Evolutionary conservation across 2,329 filamentous ascomycete genomes (phyloP), one percentile per base, ranked within the genome.

Genomic region (Meredithiella fracta): DNA sequence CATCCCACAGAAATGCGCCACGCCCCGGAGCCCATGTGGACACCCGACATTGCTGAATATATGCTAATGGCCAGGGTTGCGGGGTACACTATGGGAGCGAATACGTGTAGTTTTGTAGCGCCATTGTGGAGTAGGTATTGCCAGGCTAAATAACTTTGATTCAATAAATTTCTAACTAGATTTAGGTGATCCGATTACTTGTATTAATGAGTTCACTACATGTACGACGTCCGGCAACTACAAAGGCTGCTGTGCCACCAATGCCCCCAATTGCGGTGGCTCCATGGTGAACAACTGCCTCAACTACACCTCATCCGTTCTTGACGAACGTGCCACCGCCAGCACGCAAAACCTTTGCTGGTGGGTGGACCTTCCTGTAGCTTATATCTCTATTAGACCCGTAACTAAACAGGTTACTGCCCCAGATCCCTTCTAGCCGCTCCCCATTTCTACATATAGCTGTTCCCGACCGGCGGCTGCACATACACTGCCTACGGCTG

Each of bases 261-360:
- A 62, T 50, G 57, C 63, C 11, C 54, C 60, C 11, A 26, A 38
- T 26, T 69, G 67, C 53, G 62, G 60, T 6, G 54, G 59, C 29
- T 34, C 29, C 4, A 61, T 69, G 37, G 65, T 65, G 60, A 69
- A 66, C 14, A 60, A 60, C 2, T 69, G 67, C 34, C 60, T 69
- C 54, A 60, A 65, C 61, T 68, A 64, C 42, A 42, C 54, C 3
- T 59, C 60, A n/a, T 64, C 63, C 17, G n/a, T 50, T 1, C 55
- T 58, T 2, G 63, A 64, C 3, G 53, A 56, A 6, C 68, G 66
- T 51, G 56, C 63, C 23, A 59, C 64, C 7, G 59, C 62, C 3
- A 57, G 60, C 3, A 64, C 68, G 51, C 66, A 68, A 51, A 69
- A 67, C 2, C 59, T 68, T 15, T 69, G 67, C 63, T 69, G 67